Evolutionary conservation across 306 rosid genomes (phyloP).

Genomic region (Vigna trinervia): DNA sequence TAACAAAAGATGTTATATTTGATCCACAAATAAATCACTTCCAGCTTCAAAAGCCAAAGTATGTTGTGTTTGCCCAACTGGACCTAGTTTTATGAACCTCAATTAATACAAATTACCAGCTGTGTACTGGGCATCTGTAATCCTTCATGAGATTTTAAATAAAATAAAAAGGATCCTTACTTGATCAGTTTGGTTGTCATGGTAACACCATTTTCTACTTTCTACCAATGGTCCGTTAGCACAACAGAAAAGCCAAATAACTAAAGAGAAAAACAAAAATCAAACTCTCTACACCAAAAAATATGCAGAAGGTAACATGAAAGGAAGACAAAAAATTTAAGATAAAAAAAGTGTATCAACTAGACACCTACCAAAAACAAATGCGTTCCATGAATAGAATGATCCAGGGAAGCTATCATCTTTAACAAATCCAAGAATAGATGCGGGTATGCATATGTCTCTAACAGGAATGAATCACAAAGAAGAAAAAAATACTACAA

Average conservation of each 20-base stretch:
- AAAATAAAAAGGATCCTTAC: background rate
- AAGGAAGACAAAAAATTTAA: background rate
- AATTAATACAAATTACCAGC: background rate
- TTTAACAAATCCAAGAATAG: conserved; percentile 21
- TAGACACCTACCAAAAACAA: conserved; percentile 1
- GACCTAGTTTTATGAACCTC: background rate
- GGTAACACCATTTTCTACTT: conserved; percentile 26
- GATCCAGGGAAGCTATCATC: conserved; percentile 34
- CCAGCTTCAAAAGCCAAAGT: background rate
- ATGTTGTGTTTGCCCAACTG: background rate
- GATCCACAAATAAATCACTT: conserved; percentile 7
- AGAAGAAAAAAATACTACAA: background rate
- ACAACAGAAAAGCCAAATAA: conserved; percentile 9
- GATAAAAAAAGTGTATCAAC: background rate
- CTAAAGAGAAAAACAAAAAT: conserved; percentile 7
- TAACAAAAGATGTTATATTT: background rate
- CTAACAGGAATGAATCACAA: conserved; percentile 14
- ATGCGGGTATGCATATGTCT: conserved; percentile 31
- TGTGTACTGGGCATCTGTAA: background rate
- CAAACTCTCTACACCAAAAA: background rate
- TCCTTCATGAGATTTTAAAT: background rate
- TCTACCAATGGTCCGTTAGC: conserved; percentile 4
- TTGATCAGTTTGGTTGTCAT: background rate
- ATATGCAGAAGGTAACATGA: conserved; percentile 19
- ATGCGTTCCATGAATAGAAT: background rate